Conservation (phyloP, 345 rosid genomes). For the Microthlaspi erraticum region DNA sequence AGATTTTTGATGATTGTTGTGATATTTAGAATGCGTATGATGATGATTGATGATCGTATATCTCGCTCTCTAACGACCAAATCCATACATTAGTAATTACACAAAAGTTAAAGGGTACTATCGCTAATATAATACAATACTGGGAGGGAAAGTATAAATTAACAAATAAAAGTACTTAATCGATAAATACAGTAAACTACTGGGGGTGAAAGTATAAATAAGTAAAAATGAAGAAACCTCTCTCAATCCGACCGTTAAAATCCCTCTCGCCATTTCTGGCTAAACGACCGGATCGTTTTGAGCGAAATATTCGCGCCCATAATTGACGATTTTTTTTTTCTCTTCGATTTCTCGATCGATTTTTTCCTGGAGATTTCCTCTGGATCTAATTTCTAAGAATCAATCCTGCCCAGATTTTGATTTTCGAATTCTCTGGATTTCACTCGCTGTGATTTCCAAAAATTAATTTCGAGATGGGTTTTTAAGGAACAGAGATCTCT, state of each 20-base stretch:
- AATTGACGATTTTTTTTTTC: constrained; percentile 29
- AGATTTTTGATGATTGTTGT: constrained; percentile 19
- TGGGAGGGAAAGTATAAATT: background rate
- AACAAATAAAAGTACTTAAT: background rate
- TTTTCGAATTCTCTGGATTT: constrained; percentile 16
- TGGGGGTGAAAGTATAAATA: constrained; percentile 29
- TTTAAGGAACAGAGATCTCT: background rate
- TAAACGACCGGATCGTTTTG: constrained; percentile 52
- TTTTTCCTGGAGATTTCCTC: constrained; percentile 11
- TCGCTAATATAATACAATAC: background rate
- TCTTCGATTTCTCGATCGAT: constrained; percentile 27
- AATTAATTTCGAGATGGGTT: constrained; percentile 9
- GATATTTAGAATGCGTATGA: constrained; percentile 19
- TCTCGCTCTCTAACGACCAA: constrained; percentile 26
- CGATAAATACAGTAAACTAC: background rate
- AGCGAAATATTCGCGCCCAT: constrained; percentile 32
- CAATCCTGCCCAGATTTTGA: background rate
- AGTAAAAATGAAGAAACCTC: background rate
- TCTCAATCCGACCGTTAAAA: constrained; percentile 53
- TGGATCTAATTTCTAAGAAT: constrained; percentile 6
- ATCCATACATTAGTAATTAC: constrained; percentile 15
- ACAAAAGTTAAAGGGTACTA: constrained; percentile 9
- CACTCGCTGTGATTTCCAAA: constrained; percentile 26
- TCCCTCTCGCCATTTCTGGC: constrained; percentile 47
- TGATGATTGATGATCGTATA: constrained; percentile 3